Conservation (phyloP, 345 rosid species). For the Pistacia vera region DNA sequence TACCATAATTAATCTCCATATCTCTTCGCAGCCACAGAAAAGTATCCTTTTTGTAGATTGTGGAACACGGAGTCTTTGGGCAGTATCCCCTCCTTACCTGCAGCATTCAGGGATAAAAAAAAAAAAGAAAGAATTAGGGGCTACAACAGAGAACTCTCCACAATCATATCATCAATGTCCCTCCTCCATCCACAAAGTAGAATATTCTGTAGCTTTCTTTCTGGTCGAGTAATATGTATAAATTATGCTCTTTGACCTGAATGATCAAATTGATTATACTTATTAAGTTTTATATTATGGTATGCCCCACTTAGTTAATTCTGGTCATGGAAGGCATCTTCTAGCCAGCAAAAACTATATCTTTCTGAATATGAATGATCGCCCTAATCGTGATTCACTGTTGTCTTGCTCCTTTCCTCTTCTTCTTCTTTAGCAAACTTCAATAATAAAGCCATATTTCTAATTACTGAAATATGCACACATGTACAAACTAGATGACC, state of each 20-base stretch:
- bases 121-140: constrained; percentile 60
- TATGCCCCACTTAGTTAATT: constrained; percentile 30
- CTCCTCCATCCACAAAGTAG: constrained; percentile 92
- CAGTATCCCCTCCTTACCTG: constrained; percentile 72
- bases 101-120: constrained; percentile 51
- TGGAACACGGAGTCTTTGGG: constrained; percentile 59
- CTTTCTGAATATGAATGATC: constrained; percentile 16
- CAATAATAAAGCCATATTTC: background rate
- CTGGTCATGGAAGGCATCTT: constrained; percentile 31
- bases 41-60: constrained; percentile 64
- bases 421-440: background rate
- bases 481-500: background rate
- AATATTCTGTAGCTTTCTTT: constrained; percentile 81
- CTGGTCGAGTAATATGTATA: constrained; percentile 48
- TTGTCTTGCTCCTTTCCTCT: constrained; percentile 10
- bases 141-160: constrained; percentile 64
- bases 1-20: constrained; percentile 86
- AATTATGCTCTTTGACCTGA: constrained; percentile 72
- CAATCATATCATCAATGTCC: constrained; percentile 89
- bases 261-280: constrained; percentile 55
- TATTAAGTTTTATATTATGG: constrained; percentile 37
- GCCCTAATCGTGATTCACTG: background rate
- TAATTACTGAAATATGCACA: background rate
- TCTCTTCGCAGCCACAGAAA: constrained; percentile 81
- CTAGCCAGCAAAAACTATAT: constrained; percentile 24